A percentile compares a stretch with the other conserved stretches of the same genome.
phyloP scores from a whole-genome alignment of 192 early-diverging fungal genomes.

The Backusella tarrabulga region DNA sequence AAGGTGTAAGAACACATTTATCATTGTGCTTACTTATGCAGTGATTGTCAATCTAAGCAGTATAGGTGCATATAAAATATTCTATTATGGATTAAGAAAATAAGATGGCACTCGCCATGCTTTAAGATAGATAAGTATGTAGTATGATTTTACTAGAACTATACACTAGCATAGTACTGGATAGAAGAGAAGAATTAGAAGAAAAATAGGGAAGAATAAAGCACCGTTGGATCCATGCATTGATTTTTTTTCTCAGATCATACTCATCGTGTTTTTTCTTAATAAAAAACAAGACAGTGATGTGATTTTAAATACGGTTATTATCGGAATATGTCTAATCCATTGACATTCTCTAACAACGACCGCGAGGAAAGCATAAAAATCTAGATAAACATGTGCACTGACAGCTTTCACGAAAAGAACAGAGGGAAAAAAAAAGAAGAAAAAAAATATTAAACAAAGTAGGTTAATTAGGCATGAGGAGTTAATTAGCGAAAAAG shows the following conservation, averaged over 20 bases:
- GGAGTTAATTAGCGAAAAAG: neutral
- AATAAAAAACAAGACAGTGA: neutral
- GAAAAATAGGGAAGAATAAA: neutral
- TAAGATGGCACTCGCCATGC: neutral
- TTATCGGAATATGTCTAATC: neutral
- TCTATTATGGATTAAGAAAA: neutral
- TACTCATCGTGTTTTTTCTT: neutral
- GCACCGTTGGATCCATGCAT: neutral
- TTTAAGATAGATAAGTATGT: neutral
- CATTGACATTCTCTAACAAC: neutral
- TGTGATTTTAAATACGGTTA: neutral
- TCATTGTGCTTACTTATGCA: neutral
- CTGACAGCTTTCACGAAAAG: slow-evolving; percentile 1
- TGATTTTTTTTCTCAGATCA: neutral
- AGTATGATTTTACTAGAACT: neutral
- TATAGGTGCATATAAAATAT: neutral
- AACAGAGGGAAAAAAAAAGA: neutral
- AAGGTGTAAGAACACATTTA: neutral
- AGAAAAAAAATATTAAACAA: neutral
- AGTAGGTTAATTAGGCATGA: neutral
- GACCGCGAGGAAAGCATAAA: neutral
- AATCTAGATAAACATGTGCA: neutral
- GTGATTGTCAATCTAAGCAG: neutral
- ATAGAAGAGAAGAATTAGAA: neutral
- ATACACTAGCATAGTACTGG: neutral